Evolutionary conservation across 805 yeast species (phyloP).

Genomic region (Ogataea siamensis): DNA sequence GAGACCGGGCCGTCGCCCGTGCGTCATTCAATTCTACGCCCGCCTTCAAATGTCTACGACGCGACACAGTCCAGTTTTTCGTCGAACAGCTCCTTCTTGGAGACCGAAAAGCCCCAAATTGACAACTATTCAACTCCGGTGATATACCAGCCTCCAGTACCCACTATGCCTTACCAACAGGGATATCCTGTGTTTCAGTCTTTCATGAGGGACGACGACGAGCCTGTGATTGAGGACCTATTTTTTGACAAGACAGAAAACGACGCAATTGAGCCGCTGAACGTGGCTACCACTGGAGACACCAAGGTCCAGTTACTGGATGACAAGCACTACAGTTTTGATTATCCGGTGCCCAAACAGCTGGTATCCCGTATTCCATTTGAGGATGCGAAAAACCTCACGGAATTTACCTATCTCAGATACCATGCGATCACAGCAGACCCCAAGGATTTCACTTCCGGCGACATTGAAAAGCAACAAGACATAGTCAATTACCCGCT

Average conservation of each 20-base stretch:
- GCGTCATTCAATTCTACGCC: slow-evolving; percentile 5
- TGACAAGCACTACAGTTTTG: slow-evolving; percentile 74
- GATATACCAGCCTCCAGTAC: slow-evolving; percentile 2
- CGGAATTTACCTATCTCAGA: slow-evolving; percentile 75
- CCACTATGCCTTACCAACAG: slow-evolving; percentile 10
- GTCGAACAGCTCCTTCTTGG: slow-evolving; percentile 7
- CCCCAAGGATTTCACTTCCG: slow-evolving; percentile 63
- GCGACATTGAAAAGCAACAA: slow-evolving; percentile 47
- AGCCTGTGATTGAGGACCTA: slow-evolving; percentile 26
- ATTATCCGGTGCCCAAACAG: slow-evolving; percentile 76
- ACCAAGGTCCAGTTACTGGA: slow-evolving; percentile 48
- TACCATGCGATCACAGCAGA: slow-evolving; percentile 94
- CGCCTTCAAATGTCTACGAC: slow-evolving; percentile 10
- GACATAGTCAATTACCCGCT: slow-evolving; percentile 39
- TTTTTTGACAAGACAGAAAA: slow-evolving; percentile 15
- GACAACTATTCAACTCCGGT: slow-evolving; percentile 1
- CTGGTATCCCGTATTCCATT: slow-evolving; percentile 48
- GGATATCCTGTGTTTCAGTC: slow-evolving; percentile 21
- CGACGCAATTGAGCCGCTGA: slow-evolving; percentile 18
- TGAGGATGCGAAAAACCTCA: slow-evolving; percentile 36
- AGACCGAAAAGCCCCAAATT: slow-evolving; percentile 3
- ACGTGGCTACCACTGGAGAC: slow-evolving; percentile 30
- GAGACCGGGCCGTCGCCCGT: slow-evolving; percentile 4
- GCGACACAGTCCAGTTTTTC: slow-evolving; percentile 9
- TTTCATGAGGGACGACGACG: slow-evolving; percentile 31